Base-by-base conservation (phyloP, 75 land plant species). In the Ceratopteris richardii region DNA sequence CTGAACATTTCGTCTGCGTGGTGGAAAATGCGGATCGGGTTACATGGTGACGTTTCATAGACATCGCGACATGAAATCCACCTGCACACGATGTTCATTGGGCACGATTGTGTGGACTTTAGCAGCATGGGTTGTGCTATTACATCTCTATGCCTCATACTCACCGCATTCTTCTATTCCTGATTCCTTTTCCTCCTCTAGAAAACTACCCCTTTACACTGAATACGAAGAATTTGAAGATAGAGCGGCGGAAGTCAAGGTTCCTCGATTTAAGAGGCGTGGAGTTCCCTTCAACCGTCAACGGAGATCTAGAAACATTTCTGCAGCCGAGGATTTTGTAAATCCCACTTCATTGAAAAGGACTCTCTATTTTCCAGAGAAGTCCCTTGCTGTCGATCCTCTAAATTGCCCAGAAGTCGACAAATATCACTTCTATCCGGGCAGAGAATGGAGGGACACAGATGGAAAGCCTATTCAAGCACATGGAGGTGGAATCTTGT, bases 401-500 rank as follows among this genome's bases (percentile, higher is more conserved):
- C 48, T 46, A 31, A 80, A 71, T 29, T 63, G 56, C 4, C 20
- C 50, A 22, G 76, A 63, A 24, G 76, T 72, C 44, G 85, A 76
- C 25, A 69, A 70, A 57, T 56, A 74, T 30, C 70, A 66, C 59
- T 86, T 68, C 43, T 66, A 76, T 65, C 98, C 98, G 11, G 90
- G 87, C 21, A 73, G 80, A 57, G 71, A 76, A 64, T 93, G 98
- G 98, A 62, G 80, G 44, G 98, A 93, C 51, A 80, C 87, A 23
- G 96, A 85, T 14, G 90, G 96, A 31, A 80, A 73, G 54, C 78
- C 96, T 30, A 93, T 93, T 64, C 98, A 93, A 73, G 95, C 98
- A 40, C 98, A 93, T 79, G 98, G 98, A 40, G 98, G 98, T 44
- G 95, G 98, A 16, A 75, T 93, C 46, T 30, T 93, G n/a, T 81